Base-by-base conservation (phyloP, 208 protist species). In the Herpetomonas tarakana region DNA sequence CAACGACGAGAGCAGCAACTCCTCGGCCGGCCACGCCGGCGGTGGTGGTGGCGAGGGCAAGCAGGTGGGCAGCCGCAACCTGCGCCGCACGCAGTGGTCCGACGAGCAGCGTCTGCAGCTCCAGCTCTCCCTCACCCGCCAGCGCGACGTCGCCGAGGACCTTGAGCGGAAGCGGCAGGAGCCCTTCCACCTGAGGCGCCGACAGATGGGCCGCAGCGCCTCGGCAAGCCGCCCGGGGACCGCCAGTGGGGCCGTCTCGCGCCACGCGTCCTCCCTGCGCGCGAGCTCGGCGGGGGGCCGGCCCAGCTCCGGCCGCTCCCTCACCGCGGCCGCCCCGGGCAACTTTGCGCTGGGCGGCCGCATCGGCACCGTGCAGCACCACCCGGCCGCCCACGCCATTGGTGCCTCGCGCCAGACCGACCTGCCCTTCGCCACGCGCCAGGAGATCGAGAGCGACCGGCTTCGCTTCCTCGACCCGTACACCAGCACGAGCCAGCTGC, bases 41-140 rank as follows among this genome's bases (percentile, higher is more conserved):
- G n/a, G n/a, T n/a, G n/a, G n/a, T n/a, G n/a, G n/a, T n/a, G 46
- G 35, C 22, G 21, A 22, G 30, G 18, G 45, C 49, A 72, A 57
- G 29, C 51, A 72, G 58, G 14, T 41, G 6, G 35, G 35, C 35
- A 41, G 18, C 59, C 57, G 56, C 21, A n/a, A 58, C 12, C 66
- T 74, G 53, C 79, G 72, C 22, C 35, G 57, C 14, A 88, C 81
- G 21, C 62, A 70, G 39, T 95, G 88, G 88, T 91, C 88, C 12
- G 78, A 92, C 68, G 88, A 95, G 58, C 83, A 89, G 68, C 85
- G 88, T 31, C 66, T 95, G 63, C 88, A 95, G 68, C 67, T 95
- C 38, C 88, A 95, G 44, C 81, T 95, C 31, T 86, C 88, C 14
- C 78, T 95, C 25, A 92, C 88, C 0, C 82, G 88, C 1, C 85